These are phyloP conservation scores for Alternaria triticina DNA, from an alignment of 2,329 filamentous ascomycete genomes.

Conservation along the genomic window DNA sequence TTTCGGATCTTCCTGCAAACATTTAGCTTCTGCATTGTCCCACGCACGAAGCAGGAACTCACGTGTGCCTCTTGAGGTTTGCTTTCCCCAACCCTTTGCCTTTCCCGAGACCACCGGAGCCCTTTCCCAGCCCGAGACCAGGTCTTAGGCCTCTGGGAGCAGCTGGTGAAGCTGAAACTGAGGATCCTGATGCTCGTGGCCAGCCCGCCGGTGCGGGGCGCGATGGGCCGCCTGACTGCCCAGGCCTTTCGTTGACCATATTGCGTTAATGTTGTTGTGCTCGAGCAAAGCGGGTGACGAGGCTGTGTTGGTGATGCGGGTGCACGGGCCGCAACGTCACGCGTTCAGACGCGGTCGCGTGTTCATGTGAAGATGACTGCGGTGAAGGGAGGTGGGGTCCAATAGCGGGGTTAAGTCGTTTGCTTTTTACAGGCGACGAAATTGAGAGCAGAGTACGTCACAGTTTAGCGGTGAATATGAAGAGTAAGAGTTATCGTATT, in stretches of 20 bases:
- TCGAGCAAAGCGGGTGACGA: neutral
- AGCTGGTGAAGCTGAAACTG: neutral
- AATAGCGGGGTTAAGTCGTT: neutral
- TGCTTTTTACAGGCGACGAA: neutral
- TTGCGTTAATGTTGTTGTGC: neutral
- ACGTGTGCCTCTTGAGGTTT: conserved; percentile 34
- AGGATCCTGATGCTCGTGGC: neutral
- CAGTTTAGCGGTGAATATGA: neutral
- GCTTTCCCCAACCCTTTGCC: conserved; percentile 21
- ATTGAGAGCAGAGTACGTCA: neutral
- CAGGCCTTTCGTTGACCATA: conserved; percentile 18
- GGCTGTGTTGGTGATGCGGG: neutral
- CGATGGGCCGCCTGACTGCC: conserved; percentile 13
- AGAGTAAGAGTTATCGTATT: neutral
- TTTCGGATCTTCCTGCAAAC: conserved; percentile 35
- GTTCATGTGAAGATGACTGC: conserved; percentile 18
- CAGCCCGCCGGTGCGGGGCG: conserved; percentile 14
- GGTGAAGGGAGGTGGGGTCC: conserved; percentile 7
- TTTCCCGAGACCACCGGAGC: conserved; percentile 19
- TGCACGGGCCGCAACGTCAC: conserved; percentile 3
- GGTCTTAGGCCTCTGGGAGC: conserved; percentile 19
- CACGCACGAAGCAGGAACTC: conserved; percentile 1
- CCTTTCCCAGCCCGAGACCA: conserved; percentile 29
- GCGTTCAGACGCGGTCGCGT: conserved; percentile 19
- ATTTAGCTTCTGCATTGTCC: conserved; percentile 7